phyloP scores from a whole-genome alignment of 2,329 filamentous ascomycete species.

The Lecanicillium sp. region DNA sequence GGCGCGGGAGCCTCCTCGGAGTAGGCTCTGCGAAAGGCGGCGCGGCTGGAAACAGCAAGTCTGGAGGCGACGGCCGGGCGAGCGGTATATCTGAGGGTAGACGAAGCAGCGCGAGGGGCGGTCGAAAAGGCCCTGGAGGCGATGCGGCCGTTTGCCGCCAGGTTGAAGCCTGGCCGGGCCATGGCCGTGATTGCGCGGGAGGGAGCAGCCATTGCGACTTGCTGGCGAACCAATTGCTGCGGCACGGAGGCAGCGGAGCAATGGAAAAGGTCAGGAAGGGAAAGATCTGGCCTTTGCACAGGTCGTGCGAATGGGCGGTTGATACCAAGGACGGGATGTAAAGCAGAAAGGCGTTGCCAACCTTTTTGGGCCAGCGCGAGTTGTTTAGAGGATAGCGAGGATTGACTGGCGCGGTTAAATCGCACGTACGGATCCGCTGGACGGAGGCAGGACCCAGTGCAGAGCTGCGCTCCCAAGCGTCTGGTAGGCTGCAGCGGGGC shows the following conservation, averaged over 20 bases:
- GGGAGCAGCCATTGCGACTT: slow-evolving; percentile 35
- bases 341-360: too few species aligned
- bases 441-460: too few species aligned
- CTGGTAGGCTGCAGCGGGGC: too few species aligned
- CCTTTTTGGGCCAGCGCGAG: too few species aligned
- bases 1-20: slow-evolving; percentile 39
- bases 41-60: slow-evolving; percentile 27
- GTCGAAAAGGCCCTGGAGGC: slow-evolving; percentile 26
- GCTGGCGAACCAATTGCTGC: slow-evolving; percentile 2
- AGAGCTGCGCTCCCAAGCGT: too few species aligned
- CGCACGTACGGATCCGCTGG: too few species aligned
- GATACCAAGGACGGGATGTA: slow-evolving; percentile 6
- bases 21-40: slow-evolving; percentile 36
- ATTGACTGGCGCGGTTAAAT: too few species aligned
- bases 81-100: slow-evolving; percentile 13
- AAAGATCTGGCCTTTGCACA: too few species aligned
- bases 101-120: slow-evolving; percentile 15
- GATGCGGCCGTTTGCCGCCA: slow-evolving; percentile 20
- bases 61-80: slow-evolving; percentile 26
- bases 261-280: slow-evolving; percentile 12
- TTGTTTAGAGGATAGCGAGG: too few species aligned
- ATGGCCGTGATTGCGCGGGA: slow-evolving; percentile 33
- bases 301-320: neutral
- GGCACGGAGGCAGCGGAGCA: slow-evolving; percentile 8
- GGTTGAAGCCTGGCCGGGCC: slow-evolving; percentile 20